These are phyloP conservation scores for Actinomortierella wolfii DNA, from an alignment of 371 early-diverging fungal genomes.

Conservation along the genomic window DNA sequence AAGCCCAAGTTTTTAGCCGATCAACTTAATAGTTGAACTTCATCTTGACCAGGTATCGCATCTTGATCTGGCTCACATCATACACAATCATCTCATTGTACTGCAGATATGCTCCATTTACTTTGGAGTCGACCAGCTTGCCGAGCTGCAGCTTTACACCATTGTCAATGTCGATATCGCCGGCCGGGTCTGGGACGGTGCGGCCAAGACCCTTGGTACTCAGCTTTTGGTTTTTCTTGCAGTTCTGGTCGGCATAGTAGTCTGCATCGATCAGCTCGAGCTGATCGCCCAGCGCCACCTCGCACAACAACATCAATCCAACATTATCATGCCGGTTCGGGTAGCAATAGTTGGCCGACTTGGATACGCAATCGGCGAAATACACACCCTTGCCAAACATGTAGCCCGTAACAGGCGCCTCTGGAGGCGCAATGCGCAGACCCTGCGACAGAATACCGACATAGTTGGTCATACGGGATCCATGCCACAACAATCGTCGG, in stretches of 20 bases:
- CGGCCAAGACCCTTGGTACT: conserved; percentile 62
- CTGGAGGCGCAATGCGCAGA: conserved; percentile 64
- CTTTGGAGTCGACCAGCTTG: conserved; percentile 1
- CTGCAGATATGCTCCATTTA: conserved; percentile 16
- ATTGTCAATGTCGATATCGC: conserved; percentile 27
- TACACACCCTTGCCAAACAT: conserved; percentile 79
- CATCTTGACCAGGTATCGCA: conserved; percentile 61
- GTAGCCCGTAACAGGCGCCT: conserved; percentile 68
- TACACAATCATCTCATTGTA: conserved; percentile 66
- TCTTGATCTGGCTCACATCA: conserved; percentile 57
- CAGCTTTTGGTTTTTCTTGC: conserved; percentile 47
- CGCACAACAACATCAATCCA: conserved; percentile 66
- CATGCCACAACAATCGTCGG: conserved; percentile 64
- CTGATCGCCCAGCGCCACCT: conserved; percentile 66
- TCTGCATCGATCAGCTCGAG: conserved; percentile 50
- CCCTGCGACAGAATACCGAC: conserved; percentile 67
- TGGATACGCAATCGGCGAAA: conserved; percentile 72
- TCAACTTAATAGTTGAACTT: conserved; percentile 48
- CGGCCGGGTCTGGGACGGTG: conserved; percentile 53
- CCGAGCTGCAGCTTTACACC: conserved; percentile 29
- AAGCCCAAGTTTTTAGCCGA: too few relatives aligned
- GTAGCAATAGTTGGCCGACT: conserved; percentile 70
- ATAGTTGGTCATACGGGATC: conserved; percentile 63
- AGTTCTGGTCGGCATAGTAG: conserved; percentile 55
- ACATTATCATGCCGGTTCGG: conserved; percentile 36